These are phyloP conservation scores for Pythium periplocum DNA, from an alignment of 352 stramenopile genomes.

Conservation along the genomic window DNA sequence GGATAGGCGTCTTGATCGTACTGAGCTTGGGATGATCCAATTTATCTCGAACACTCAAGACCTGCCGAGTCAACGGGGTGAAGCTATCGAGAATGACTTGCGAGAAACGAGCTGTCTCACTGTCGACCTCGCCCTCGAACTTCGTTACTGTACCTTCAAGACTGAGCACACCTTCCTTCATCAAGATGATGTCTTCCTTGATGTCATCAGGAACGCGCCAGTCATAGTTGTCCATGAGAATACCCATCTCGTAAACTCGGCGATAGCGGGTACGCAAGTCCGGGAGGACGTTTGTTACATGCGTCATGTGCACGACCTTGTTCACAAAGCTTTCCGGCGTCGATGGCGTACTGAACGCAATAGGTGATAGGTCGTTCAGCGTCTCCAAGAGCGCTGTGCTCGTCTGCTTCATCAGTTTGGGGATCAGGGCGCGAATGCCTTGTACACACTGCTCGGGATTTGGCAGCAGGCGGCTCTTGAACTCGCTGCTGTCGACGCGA, in stretches of 20 bases:
- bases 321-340: conserved; percentile 77
- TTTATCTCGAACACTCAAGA: conserved; percentile 70
- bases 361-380: conserved; percentile 79
- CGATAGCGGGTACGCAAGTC: conserved; percentile 68
- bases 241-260: conserved; percentile 82
- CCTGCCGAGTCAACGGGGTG: conserved; percentile 58
- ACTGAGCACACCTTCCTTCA: conserved; percentile 89
- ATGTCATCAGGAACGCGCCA: conserved; percentile 91
- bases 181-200: conserved; percentile 91
- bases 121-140: conserved; percentile 89
- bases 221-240: conserved; percentile 89
- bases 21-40: conserved; percentile 78
- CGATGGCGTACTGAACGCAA: conserved; percentile 66
- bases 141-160: conserved; percentile 87
- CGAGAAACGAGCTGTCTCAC: conserved; percentile 89
- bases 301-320: conserved; percentile 87
- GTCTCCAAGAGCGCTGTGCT: conserved; percentile 77
- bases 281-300: conserved; percentile 53
- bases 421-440: conserved; percentile 76
- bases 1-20: conserved; percentile 69
- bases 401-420: conserved; percentile 87
- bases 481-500: conserved; percentile 81
- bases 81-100: conserved; percentile 89
- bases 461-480: conserved; percentile 86
- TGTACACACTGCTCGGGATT: conserved; percentile 86